These are phyloP conservation scores for Peronospora farinosa DNA, from an alignment of 352 stramenopile species.

Conservation along the genomic window DNA sequence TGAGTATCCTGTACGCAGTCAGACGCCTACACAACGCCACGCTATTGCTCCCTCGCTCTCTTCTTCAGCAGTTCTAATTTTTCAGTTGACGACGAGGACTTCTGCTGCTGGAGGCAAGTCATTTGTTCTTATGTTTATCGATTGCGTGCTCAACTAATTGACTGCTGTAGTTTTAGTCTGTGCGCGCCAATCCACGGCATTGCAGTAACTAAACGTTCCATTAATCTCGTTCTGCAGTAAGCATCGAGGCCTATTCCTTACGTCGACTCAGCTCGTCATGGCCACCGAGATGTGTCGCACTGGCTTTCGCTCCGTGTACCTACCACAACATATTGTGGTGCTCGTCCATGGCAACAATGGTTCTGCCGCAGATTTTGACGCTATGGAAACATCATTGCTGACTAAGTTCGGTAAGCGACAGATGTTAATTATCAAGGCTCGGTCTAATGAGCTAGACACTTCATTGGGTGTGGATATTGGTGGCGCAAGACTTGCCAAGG, in stretches of 20 bases:
- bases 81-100: slow-evolving; percentile 1
- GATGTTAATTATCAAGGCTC: slow-evolving; percentile 65
- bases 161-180: slow-evolving; percentile 9
- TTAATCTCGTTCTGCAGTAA: slow-evolving; percentile 6
- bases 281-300: slow-evolving; percentile 11
- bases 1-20: slow-evolving; percentile 1
- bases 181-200: slow-evolving; percentile 8
- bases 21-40: slow-evolving; percentile 4
- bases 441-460: slow-evolving; percentile 52
- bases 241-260: neutral
- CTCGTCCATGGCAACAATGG: slow-evolving; percentile 83
- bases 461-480: slow-evolving; percentile 62
- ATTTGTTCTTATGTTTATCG: neutral
- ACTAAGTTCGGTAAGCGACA: slow-evolving; percentile 40
- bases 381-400: slow-evolving; percentile 36
- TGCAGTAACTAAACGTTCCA: slow-evolving; percentile 13
- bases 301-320: slow-evolving; percentile 17
- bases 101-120: neutral
- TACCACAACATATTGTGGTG: slow-evolving; percentile 69
- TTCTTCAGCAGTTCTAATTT: slow-evolving; percentile 10
- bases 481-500: slow-evolving; percentile 52
- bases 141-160: neutral
- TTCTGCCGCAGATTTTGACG: slow-evolving; percentile 64
- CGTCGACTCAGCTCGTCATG: slow-evolving; percentile 13
- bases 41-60: neutral